phyloP scores from a whole-genome alignment of 148 eudicot species.

The Vaccinium darrowii region DNA sequence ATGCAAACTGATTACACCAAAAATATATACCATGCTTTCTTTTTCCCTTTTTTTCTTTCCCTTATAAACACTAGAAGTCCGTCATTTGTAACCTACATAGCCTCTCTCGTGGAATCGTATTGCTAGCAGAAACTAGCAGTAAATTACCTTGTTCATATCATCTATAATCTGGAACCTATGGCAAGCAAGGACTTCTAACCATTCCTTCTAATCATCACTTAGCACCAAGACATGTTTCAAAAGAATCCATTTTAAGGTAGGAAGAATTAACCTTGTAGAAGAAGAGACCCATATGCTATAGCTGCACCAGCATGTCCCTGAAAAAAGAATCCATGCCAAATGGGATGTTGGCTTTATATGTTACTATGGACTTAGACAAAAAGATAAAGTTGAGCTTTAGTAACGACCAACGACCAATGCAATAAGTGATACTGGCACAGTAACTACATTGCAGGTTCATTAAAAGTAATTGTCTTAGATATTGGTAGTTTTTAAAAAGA shows the following conservation, averaged over 20 bases:
- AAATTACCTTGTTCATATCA: too few species aligned
- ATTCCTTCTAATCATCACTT: too few species aligned
- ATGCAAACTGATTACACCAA: background rate
- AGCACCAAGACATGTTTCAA: too few species aligned
- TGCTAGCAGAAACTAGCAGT: background rate
- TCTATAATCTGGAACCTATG: background rate
- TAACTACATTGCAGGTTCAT: background rate
- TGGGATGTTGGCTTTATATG: background rate
- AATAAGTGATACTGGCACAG: background rate
- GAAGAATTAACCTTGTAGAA: too few species aligned
- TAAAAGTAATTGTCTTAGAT: background rate
- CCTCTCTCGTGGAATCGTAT: background rate
- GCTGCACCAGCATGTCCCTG: constrained; percentile 96
- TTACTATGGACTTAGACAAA: too few species aligned
- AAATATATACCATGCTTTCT: background rate
- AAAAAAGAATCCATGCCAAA: background rate
- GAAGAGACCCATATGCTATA: constrained; percentile 69
- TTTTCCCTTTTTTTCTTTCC: background rate
- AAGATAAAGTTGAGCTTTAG: background rate
- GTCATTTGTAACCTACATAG: background rate
- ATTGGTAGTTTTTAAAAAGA: background rate
- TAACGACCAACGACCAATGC: background rate
- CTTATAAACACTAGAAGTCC: background rate
- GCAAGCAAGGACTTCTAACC: too few species aligned
- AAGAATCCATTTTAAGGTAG: too few species aligned